Base-by-base conservation (phyloP, 768 basidiomycete genomes). In the Mrakia frigida region DNA sequence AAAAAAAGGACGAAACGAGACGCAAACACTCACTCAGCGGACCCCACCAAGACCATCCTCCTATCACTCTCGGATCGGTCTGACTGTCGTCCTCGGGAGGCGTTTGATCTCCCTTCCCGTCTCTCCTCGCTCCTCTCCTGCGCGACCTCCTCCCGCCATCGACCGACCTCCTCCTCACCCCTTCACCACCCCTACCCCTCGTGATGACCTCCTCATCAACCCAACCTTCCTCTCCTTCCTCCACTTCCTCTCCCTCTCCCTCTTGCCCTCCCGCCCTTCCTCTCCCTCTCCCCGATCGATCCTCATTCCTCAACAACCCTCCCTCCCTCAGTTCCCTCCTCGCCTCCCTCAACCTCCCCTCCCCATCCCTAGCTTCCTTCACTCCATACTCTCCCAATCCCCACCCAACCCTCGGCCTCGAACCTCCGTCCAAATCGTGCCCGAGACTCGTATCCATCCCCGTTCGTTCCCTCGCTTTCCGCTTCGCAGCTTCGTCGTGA, bases 311-410 rank as follows among this genome's bases (percentile, higher is more conserved):
- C 41, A 65, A 52, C 67, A 77, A 39, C 74, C 61, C 71, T 69
- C 77, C 65, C 37, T 70, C 11, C 69, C 78, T 60, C 39, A 60
- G 13, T 67, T 75, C 70, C 81, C 68, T 63, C 74, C 81, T 78
- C 31, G 79, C 82, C 61, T 83, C 80, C 35, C 81, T 70, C 70
- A 84, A n/a, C 39, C 81, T 70, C 53, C 82, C 80, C 78, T 84
- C 74, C 70, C 85, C 84, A 77, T 84, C 76, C 46, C 82, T 81
- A 61, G 84, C 79, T 78, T 86, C 84, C 67, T 84, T 81, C n/a
- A 88, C 80, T 14, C 87, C 89, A 82, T 89, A 91, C 76, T 88
- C 89, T 3, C 92, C 91, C 70, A 92, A 83, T 0, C 90, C 90
- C 91, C 92, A 92, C 0, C 90, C 85, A 80, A 69, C 82, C 81